Evolutionary conservation across 768 basidiomycete genomes (phyloP), one percentile per base, ranked within the genome.

Genomic region (Naganishia antarctica): DNA sequence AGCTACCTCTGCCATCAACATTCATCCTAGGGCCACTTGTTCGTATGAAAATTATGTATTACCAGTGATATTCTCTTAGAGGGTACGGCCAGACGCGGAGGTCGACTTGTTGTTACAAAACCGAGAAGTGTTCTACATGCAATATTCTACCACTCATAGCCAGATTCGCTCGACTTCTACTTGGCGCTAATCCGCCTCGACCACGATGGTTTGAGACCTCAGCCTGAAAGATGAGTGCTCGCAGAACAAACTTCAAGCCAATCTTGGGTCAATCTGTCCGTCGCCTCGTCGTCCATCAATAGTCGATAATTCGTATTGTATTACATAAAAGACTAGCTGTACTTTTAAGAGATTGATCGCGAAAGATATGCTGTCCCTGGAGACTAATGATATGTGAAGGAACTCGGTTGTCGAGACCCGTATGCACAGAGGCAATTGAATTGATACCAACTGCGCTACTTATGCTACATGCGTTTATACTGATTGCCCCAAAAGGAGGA

Each of bases 111-210:
- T n/a, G n/a, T n/a, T n/a, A n/a, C n/a, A n/a, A n/a, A n/a, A n/a
- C n/a, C n/a, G 37, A 57, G 32, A 37, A 57, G 32, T 25, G 32
- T 29, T 23, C 34, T 40, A 21, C 34, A 57, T 57, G 53, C 53
- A 37, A 57, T 40, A 57, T n/a, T 37, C 23, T 31, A 57, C 53
- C 53, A 57, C 53, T 57, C 53, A 40, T 11, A 44, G 43, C 43
- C 43, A 44, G 43, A 44, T 15, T 44, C 11, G n/a, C 11, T 6
- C 11, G 43, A 44, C 43, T 5, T 44, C n/a, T n/a, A n/a, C n/a
- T n/a, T n/a, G n/a, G n/a, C n/a, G n/a, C n/a, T n/a, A n/a, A n/a
- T n/a, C n/a, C n/a, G n/a, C n/a, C n/a, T n/a, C n/a, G n/a, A n/a
- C n/a, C n/a, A n/a, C n/a, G n/a, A n/a, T n/a, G n/a, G n/a, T n/a